Base-by-base conservation (phyloP, 1,284 basidiomycete genomes). In the Ustanciosporium gigantosporum region DNA sequence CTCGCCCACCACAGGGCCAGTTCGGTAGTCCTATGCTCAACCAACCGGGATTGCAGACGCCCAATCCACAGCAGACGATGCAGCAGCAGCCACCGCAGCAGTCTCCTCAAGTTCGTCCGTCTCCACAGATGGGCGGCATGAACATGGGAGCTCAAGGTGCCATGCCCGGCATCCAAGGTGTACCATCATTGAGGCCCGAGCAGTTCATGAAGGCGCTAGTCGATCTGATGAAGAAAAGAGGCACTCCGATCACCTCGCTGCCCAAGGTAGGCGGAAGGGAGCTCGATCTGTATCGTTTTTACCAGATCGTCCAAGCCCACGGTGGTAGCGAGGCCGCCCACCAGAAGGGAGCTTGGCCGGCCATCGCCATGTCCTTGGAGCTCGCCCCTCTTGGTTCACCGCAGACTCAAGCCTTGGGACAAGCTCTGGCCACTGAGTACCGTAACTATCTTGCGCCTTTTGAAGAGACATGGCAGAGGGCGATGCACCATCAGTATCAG, bases 381-480 rank as follows among this genome's bases (percentile, higher is more conserved):
- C 53, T 73, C 14, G 66, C 68, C 4, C 52, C 66, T 0, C 36
- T 59, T 2, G 62, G 57, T 13, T 67, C 65, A 16, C 66, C 70
- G n/a, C 65, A 72, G 36, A 53, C 56, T 16, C 58, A 64, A 19
- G 40, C 58, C 20, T 46, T 67, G 11, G 64, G 59, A 6, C 50
- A 57, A 23, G 61, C 67, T 15, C 31, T 76, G 24, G 66, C 66
- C 2, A 58, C 65, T 29, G 55, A 67, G 31, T 76, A 66, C 36
- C 57, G 62, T 31, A 62, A 46, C 27, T 70, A 66, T 41, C 53
- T 76, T 25, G 64, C 57, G 5, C 65, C 70, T 3, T 73, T 76
- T 21, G 74, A 75, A 32, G 66, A 72, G 39, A 66, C 73, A 4
- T 76, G 72, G 72, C 65, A 65, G 40, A 58, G 68, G n/a, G 70